phyloP scores from a whole-genome alignment of 192 early-diverging fungal species.

The Endogone sp. region DNA sequence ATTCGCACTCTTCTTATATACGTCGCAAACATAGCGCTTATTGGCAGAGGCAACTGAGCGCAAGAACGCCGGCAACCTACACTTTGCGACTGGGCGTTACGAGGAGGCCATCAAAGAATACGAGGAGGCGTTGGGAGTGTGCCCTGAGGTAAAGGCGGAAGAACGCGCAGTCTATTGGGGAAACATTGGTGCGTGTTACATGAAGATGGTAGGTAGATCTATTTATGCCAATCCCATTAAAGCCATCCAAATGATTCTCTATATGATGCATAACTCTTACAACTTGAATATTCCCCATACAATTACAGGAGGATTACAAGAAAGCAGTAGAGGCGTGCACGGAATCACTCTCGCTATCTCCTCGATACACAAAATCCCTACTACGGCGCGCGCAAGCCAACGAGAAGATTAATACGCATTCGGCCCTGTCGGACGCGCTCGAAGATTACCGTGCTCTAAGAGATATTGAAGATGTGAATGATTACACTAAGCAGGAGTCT shows the following conservation, averaged over 20 bases:
- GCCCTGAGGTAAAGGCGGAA: constrained; percentile 23
- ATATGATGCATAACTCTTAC: too few relatives aligned
- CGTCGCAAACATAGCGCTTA: constrained; percentile 22
- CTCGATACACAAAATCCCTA: constrained; percentile 54
- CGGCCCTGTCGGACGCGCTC: constrained; percentile 42
- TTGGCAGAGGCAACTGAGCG: constrained; percentile 38
- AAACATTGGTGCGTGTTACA: constrained; percentile 65
- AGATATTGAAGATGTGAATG: constrained; percentile 5
- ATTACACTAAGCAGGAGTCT: constrained; percentile 14
- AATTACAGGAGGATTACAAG: constrained; percentile 33
- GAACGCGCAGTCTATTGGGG: constrained; percentile 50
- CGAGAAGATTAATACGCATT: constrained; percentile 42
- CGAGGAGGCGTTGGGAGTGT: constrained; percentile 36
- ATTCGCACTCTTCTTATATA: neutral
- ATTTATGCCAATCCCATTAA: too few relatives aligned
- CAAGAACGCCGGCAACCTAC: constrained; percentile 42
- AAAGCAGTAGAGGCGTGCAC: constrained; percentile 35
- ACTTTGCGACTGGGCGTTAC: constrained; percentile 40
- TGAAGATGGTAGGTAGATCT: constrained; percentile 49
- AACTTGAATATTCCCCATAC: too few relatives aligned
- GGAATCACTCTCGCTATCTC: constrained; percentile 47
- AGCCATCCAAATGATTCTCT: too few relatives aligned
- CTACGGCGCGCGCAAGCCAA: constrained; percentile 58
- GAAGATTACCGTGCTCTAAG: constrained; percentile 26
- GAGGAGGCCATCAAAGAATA: constrained; percentile 38